Evolutionary conservation across 2,329 filamentous ascomycete species (phyloP), one percentile per base, ranked within the genome.

Genomic region (Hypoxylon sp.): DNA sequence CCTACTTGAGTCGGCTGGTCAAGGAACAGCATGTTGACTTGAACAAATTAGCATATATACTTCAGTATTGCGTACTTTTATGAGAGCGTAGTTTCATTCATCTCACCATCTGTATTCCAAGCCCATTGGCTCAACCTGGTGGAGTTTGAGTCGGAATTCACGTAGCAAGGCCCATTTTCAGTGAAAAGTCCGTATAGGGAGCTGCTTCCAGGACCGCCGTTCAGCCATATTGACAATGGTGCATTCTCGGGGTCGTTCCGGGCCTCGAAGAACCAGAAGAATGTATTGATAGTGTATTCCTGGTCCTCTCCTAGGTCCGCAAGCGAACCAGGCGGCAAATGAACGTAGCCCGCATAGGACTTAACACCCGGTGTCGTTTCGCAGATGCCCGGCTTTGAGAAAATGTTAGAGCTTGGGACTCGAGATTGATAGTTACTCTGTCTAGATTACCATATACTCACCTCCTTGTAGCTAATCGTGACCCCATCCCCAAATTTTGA

Each of bases 331-430:
- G 87, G 74, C 1, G 86, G 85, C 37, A 90, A 76, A 60, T 82
- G 81, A 37, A 91, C 84, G 79, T 90, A 89, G 66, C 89, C 88
- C 2, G 86, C 82, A 73, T 87, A 91, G 80, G 76, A 88, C 88
- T 77, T 90, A 84, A 79, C 87, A 82, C 78, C 90, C 84, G 27
- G 82, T 80, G 60, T 82, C 61, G 77, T 89, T 87, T 62, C 84
- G 82, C 58, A 89, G 87, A 71, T 82, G 79, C 77, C 88, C 87
- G 59, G 86, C 89, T 84, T 60, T 27, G 37, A 65, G 39, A 46
- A 7, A 42, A 44, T 1, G 32, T 35, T 48, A 37, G 59, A 19
- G 3, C 31, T 21, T 1, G 15, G n/a, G 24, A 6, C 19, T 50
- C 13, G 6, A 24, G 11, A 21, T 21, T 44, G 27, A 50, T 7